Base-by-base conservation (phyloP, 2,329 filamentous ascomycete species). In the Lojkania enalia region DNA sequence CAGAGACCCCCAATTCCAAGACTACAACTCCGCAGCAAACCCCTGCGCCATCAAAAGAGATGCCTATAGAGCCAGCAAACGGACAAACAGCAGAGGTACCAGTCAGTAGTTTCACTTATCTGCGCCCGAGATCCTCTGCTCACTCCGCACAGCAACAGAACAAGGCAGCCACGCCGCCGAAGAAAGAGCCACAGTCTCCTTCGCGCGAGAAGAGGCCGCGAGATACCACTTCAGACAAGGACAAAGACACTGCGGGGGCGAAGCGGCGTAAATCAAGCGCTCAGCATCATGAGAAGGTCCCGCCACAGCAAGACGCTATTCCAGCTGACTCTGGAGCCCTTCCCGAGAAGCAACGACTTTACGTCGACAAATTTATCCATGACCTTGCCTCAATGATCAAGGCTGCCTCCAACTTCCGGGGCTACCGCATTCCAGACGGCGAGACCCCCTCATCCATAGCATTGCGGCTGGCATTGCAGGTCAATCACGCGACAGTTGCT, bases 401-500 rank as follows among this genome's bases (percentile, higher is more conserved):
- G n/a, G 70, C 76, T 25, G 82, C 87, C 23, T 79, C 85, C 52
- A 88, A 89, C 67, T 77, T 81, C 43, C 80, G 82, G 13, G 75
- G 81, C 7, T 85, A 85, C 55, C 73, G 75, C 19, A 72, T 90
- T 14, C 79, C 84, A 1, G 78, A 84, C 39, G 85, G 81, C 35
- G 77, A 83, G 43, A 83, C 82, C 0, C 75, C 81, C 12, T 83
- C 86, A 37, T 77, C 78, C 7, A 74, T 88, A 46, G 84, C 86
- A 9, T 84, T 87, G 61, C 79, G 79, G 16, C 79, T 91, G 35
- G 88, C 87, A 12, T 73, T 96, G 19, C 81, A 89, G 52, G 86
- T 97, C 49, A 91, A 96, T 73, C 83, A 89, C 58, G 77, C 81
- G 48, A 72, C 84, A 46, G 78, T 80, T 64, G 71, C 77, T 55